Evolutionary conservation across 768 basidiomycete species (phyloP), one percentile per base, ranked within the genome.

Genomic region (Auriscalpium vulgare): DNA sequence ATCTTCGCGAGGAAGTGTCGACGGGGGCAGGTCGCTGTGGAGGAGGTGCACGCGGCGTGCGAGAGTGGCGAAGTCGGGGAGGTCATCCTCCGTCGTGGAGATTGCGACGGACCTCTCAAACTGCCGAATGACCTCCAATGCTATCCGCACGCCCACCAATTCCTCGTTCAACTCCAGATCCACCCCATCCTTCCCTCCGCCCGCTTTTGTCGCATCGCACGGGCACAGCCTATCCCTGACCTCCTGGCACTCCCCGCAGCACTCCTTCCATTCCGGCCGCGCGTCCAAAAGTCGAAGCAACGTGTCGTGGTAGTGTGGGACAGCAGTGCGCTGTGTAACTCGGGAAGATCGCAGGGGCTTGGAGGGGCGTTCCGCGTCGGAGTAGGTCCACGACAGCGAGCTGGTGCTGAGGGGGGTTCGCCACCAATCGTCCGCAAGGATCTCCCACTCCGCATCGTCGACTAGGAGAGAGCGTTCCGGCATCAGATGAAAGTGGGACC

Each of bases 371-470:
- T 36, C 21, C 10, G 14, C 29, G 35, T 53, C 35, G 21, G 52
- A 23, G 40, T 13, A 53, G 17, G 51, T 23, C 52, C 52, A 53
- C 8, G 40, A 44, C n/a, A 53, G 23, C 23, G 52, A 34, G n/a
- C 14, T 14, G 17, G 36, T 36, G 55, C 37, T 56, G 50, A 56
- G 55, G 8, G 61, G 53, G 43, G 59, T 62, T 38, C 35, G 53
- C 61, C 61, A 62, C 61, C 61, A 60, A 56, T 55, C 58, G 16
- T 62, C 55, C 38, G 45, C 37, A 47, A 62, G 38, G 45, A 60
- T 47, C 55, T 54, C 61, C 61, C 58, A 62, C 40, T 60, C 61
- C 53, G 37, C 58, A 56, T 59, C 60, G 4, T 61, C 60, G 43
- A 55, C 43, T 40, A 52, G 19, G 34, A 46, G 37, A 37, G 51